Conservation (phyloP, 2,329 filamentous ascomycete genomes). For the Pezicula neosporulosa region DNA sequence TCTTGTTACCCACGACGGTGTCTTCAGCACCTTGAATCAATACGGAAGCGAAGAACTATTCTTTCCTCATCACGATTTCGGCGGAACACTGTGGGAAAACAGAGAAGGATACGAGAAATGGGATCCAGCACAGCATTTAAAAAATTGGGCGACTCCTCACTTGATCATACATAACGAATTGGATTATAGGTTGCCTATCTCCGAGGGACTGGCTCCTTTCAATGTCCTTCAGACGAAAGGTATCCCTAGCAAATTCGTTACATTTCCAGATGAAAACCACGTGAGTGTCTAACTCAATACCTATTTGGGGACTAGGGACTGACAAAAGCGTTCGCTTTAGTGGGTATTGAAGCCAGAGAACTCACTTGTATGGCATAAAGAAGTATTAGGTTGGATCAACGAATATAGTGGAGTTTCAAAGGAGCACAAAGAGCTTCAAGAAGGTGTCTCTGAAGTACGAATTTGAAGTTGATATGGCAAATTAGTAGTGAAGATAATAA, state of each 20-base stretch:
- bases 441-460: not conserved
- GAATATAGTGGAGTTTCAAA: slow-evolving; percentile 49
- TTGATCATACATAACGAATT: slow-evolving; percentile 87
- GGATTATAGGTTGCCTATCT: slow-evolving; percentile 83
- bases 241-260: slow-evolving; percentile 59
- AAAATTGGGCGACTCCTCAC: slow-evolving; percentile 69
- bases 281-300: slow-evolving; percentile 14
- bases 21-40: slow-evolving; percentile 68
- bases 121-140: slow-evolving; percentile 55
- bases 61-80: slow-evolving; percentile 65
- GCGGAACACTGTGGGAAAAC: slow-evolving; percentile 51
- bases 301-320: not conserved
- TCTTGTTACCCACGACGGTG: slow-evolving; percentile 83
- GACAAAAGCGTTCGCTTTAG: slow-evolving; percentile 30
- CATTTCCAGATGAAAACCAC: slow-evolving; percentile 69
- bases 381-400: slow-evolving; percentile 77
- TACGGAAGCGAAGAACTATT: slow-evolving; percentile 67
- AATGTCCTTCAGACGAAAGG: slow-evolving; percentile 61
- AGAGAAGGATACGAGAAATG: slow-evolving; percentile 63
- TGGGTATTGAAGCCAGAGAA: slow-evolving; percentile 93
- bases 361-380: slow-evolving; percentile 82
- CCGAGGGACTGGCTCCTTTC: slow-evolving; percentile 68
- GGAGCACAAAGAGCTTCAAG: not conserved
- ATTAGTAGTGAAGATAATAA: too few relatives aligned
- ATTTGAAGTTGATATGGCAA: not conserved